Evolutionary conservation across 208 protist species (phyloP).

Genomic region (Leptomonas pyrrhocoris): DNA sequence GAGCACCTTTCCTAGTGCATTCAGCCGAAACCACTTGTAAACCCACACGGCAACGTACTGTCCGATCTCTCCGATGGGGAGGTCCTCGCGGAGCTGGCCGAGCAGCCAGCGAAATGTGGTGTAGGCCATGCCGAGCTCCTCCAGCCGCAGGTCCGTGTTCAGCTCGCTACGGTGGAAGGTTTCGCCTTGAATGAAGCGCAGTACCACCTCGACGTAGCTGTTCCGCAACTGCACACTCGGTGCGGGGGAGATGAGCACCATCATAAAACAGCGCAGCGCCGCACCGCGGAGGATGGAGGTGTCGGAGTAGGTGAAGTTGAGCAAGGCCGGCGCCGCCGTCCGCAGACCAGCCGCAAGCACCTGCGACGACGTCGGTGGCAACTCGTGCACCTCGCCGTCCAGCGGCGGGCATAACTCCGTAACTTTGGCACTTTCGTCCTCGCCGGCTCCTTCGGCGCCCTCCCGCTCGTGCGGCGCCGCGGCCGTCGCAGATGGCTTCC

Average conservation of each 20-base stretch:
- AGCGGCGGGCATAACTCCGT: slow-evolving; percentile 25
- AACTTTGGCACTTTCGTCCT: neutral
- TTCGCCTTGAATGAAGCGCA: slow-evolving; percentile 33
- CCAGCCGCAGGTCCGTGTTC: slow-evolving; percentile 67
- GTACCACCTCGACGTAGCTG: slow-evolving; percentile 46
- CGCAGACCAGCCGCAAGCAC: slow-evolving; percentile 35
- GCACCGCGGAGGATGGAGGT: slow-evolving; percentile 65
- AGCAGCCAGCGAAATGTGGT: slow-evolving; percentile 59
- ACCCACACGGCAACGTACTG: slow-evolving; percentile 52
- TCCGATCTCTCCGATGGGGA: slow-evolving; percentile 66
- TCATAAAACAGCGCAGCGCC: slow-evolving; percentile 57
- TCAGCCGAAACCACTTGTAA: slow-evolving; percentile 42
- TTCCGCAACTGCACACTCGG: slow-evolving; percentile 33
- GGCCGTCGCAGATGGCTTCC: slow-evolving; percentile 23
- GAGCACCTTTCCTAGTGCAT: slow-evolving; percentile 28
- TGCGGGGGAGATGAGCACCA: slow-evolving; percentile 54
- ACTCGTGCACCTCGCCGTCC: slow-evolving; percentile 32
- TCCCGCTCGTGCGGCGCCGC: neutral
- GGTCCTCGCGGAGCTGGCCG: slow-evolving; percentile 46
- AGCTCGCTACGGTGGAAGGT: slow-evolving; percentile 40
- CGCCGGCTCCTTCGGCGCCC: neutral
- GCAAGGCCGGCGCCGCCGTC: slow-evolving; percentile 34
- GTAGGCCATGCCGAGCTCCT: slow-evolving; percentile 53
- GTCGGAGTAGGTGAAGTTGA: slow-evolving; percentile 41
- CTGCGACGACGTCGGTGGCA: slow-evolving; percentile 36